phyloP scores from a whole-genome alignment of 495 filamentous ascomycete genomes.

The Glarea lozoyensis region DNA sequence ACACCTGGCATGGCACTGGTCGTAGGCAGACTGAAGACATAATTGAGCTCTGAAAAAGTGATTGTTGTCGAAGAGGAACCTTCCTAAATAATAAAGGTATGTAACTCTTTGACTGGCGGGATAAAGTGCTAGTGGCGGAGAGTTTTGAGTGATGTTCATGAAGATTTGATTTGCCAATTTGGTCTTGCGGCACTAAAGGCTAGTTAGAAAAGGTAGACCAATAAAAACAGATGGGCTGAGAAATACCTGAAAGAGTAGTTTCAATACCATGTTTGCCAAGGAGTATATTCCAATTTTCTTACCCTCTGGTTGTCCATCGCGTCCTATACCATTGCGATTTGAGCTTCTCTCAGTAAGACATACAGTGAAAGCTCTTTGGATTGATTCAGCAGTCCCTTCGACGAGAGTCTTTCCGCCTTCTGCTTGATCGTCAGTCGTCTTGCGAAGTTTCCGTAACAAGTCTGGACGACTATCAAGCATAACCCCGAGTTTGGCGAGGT shows the following conservation, averaged over 20 bases:
- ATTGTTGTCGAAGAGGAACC: constrained; percentile 74
- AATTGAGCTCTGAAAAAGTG: constrained; percentile 68
- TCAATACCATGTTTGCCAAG: constrained; percentile 85
- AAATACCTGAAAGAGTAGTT: constrained; percentile 72
- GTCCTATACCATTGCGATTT: constrained; percentile 33
- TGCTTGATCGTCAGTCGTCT: constrained; percentile 29
- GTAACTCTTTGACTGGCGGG: constrained; percentile 85
- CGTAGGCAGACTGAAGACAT: constrained; percentile 70
- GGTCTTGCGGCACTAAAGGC: constrained; percentile 47
- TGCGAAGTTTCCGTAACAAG: constrained; percentile 49
- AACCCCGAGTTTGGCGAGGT: constrained; percentile 73
- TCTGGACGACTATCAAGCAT: constrained; percentile 68
- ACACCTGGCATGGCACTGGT: constrained; percentile 60
- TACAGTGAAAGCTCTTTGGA: constrained; percentile 84
- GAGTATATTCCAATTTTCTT: constrained; percentile 82
- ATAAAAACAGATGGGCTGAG: constrained; percentile 2
- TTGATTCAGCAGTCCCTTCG: constrained; percentile 74
- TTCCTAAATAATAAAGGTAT: constrained; percentile 90
- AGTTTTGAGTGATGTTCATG: constrained; percentile 75
- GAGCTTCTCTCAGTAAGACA: constrained; percentile 77
- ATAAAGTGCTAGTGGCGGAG: constrained; percentile 67
- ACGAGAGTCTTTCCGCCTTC: constrained; percentile 60
- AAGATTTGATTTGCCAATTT: constrained; percentile 75
- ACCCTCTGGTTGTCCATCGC: constrained; percentile 57
- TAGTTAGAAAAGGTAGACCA: constrained; percentile 2